Percentiles rank a stretch among this genome's conserved stretches.
Conservation (phyloP, 805 yeast species). For the Metahyphopichia silvanorum region DNA sequence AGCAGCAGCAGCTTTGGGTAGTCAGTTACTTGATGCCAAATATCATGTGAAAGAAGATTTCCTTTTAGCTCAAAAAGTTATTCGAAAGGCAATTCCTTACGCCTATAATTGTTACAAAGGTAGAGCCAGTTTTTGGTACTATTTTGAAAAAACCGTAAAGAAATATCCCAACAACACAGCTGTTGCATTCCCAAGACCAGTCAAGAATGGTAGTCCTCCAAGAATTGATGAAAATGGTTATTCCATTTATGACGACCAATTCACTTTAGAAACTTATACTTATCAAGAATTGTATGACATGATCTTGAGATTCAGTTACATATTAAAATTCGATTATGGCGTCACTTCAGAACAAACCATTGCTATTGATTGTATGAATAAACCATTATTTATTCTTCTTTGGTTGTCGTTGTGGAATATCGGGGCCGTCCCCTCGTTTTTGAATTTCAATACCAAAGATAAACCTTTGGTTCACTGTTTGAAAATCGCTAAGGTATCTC, state of each 20-base stretch:
- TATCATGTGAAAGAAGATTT: conserved; percentile 51
- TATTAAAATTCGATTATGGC: conserved; percentile 60
- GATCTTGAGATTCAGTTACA: conserved; percentile 61
- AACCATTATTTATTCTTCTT: conserved; percentile 72
- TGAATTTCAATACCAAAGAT: conserved; percentile 76
- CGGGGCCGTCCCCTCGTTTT: conserved; percentile 85
- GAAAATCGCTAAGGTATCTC: conserved; percentile 57
- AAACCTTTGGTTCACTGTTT: conserved; percentile 78
- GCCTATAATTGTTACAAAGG: conserved; percentile 31
- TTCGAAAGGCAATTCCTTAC: conserved; percentile 40
- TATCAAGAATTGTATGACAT: conserved; percentile 66
- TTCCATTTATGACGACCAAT: conserved; percentile 51
- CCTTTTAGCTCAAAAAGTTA: conserved; percentile 43
- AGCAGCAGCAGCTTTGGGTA: conserved; percentile 41
- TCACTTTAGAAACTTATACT: conserved; percentile 59
- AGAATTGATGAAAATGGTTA: conserved; percentile 28
- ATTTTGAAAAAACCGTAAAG: conserved; percentile 55
- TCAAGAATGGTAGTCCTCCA: conserved; percentile 21
- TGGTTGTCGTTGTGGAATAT: conserved; percentile 90
- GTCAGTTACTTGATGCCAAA: conserved; percentile 47
- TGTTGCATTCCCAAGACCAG: conserved; percentile 58
- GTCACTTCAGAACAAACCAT: conserved; percentile 65
- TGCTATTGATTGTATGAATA: conserved; percentile 76
- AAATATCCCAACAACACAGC: conserved; percentile 53
- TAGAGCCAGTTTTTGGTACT: conserved; percentile 65